Evolutionary conservation across 768 basidiomycete genomes (phyloP).

Genomic region (Kwoniella heveanensis): DNA sequence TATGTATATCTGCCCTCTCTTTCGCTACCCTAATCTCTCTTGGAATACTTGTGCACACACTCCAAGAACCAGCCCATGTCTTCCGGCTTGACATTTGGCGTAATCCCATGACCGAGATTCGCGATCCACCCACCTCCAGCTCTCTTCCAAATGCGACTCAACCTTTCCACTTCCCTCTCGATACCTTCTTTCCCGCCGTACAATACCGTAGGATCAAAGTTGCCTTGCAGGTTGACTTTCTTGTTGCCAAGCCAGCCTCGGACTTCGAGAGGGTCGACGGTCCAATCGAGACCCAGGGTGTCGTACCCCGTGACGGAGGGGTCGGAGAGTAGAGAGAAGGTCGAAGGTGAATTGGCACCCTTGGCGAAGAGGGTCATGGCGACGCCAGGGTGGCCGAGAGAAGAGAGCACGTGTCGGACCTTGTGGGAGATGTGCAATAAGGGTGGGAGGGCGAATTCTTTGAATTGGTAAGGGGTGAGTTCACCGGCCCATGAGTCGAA

Average conservation of each 20-base stretch:
- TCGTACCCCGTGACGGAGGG: constrained; percentile 69
- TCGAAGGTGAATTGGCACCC: constrained; percentile 71
- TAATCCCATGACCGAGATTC: constrained; percentile 96
- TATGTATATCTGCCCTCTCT: too few relatives aligned
- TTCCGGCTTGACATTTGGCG: constrained; percentile 91
- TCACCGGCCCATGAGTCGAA: constrained; percentile 98
- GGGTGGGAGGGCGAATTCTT: constrained; percentile 77
- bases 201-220: constrained; percentile 83
- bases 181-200: constrained; percentile 86
- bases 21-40: constrained; percentile 27
- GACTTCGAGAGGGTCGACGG: constrained; percentile 73
- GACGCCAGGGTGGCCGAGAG: constrained; percentile 63
- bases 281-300: constrained; percentile 89
- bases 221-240: constrained; percentile 68
- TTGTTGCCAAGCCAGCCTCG: constrained; percentile 62
- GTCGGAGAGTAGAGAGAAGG: constrained; percentile 65
- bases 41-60: constrained; percentile 61
- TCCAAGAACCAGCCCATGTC: constrained; percentile 88
- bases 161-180: constrained; percentile 77
- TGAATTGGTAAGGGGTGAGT: constrained; percentile 83
- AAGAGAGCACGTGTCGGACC: constrained; percentile 66
- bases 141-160: constrained; percentile 72
- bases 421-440: constrained; percentile 70
- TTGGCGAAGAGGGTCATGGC: constrained; percentile 95
- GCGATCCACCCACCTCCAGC: constrained; percentile 84